phyloP scores from a whole-genome alignment of 306 rosid species.

The Pterocarpus macrocarpus region DNA sequence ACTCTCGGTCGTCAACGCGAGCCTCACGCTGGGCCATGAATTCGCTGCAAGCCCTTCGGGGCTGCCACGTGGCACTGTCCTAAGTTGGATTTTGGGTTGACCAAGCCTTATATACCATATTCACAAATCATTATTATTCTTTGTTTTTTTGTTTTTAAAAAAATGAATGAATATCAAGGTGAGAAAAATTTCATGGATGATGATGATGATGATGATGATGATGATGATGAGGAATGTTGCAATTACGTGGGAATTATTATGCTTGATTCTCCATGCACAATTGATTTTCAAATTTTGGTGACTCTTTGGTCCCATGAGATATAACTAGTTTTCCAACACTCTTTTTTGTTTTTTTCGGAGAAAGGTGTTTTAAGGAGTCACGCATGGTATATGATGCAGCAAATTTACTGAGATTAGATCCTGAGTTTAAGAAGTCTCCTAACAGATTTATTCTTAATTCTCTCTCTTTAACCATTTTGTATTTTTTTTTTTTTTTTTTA shows the following conservation, averaged over 20 bases:
- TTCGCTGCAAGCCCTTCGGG: neutral
- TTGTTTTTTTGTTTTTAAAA: neutral
- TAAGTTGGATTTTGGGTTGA: conserved; percentile 49
- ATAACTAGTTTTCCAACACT: neutral
- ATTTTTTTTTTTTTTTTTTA: no score
- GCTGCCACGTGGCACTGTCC: conserved; percentile 5
- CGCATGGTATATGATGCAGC: neutral
- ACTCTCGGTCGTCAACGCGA: conserved; percentile 64
- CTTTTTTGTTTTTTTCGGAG: neutral
- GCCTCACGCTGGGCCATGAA: conserved; percentile 45
- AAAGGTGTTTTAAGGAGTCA: neutral
- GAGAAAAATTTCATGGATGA: neutral
- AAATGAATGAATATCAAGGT: neutral
- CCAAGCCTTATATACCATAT: conserved; percentile 29
- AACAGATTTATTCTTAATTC: neutral
- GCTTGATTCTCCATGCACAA: neutral
- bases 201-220: neutral
- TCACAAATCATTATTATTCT: neutral
- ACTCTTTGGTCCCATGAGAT: neutral
- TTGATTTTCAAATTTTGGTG: neutral
- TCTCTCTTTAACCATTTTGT: neutral
- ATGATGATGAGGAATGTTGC: neutral
- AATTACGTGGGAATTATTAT: neutral
- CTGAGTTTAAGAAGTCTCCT: neutral
- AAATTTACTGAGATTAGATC: neutral